A percentile compares a stretch with the other conserved stretches of the same genome.
These are phyloP conservation scores for Cystobasidium tubakii DNA, from an alignment of 768 basidiomycete species.

Conservation along the genomic window DNA sequence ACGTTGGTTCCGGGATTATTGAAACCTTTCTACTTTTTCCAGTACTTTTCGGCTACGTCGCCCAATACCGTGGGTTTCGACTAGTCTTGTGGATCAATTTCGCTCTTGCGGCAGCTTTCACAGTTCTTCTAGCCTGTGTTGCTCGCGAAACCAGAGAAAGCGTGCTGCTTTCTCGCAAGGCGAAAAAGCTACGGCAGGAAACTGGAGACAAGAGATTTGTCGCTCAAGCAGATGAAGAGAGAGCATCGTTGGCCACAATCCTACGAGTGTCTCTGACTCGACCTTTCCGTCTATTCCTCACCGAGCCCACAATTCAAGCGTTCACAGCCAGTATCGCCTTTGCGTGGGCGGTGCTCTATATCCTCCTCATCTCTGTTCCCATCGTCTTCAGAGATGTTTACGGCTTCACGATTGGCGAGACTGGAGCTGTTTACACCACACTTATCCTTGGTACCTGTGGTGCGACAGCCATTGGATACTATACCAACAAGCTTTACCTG, in stretches of 20 bases:
- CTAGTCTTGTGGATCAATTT: conserved; percentile 57
- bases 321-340: conserved; percentile 22
- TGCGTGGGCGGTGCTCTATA: conserved; percentile 45
- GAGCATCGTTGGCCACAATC: conserved; percentile 55
- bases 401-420: conserved; percentile 20
- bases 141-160: conserved; percentile 68
- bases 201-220: conserved; percentile 62
- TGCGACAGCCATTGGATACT: not conserved
- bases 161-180: conserved; percentile 64
- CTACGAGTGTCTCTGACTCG: conserved; percentile 57
- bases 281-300: conserved; percentile 54
- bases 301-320: conserved; percentile 56
- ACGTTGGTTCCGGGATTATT: not conserved
- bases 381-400: conserved; percentile 21
- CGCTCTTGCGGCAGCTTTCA: conserved; percentile 57
- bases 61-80: conserved; percentile 53
- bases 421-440: conserved; percentile 47
- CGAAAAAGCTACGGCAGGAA: conserved; percentile 60
- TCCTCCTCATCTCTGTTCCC: conserved; percentile 56
- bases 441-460: not conserved
- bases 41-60: conserved; percentile 59
- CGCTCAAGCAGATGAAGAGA: conserved; percentile 63
- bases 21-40: conserved; percentile 52
- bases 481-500: conserved; percentile 15
- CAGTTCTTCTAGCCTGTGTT: conserved; percentile 56